Base-by-base conservation (phyloP, 73 alveolate genomes). In the Urostyla sp. region DNA sequence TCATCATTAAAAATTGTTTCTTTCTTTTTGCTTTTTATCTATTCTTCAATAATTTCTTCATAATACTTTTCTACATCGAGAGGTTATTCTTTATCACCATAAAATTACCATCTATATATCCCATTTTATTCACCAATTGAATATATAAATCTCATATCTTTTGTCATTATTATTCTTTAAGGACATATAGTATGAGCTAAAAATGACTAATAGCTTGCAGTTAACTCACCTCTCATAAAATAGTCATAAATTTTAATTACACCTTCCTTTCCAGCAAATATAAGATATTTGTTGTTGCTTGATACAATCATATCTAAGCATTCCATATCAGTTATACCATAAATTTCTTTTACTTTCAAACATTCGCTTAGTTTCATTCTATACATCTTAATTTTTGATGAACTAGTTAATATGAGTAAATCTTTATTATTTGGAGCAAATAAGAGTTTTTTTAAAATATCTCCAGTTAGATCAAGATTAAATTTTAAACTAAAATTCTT, bases 201-300 rank as follows among this genome's bases (percentile, higher is more conserved):
- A 44, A 86, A 86, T 0, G 87, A 84, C 59, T 90, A 72, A 23
- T 51, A 66, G 18, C 84, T 54, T 20, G 92, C 87, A 15, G 50
- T 37, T 10, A 59, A 72, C 20, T 76, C 76, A 13, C 88, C 89
- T 30, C 90, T 52, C 91, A 86, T 85, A 59, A 84, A 89, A 57
- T 84, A 89, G 43, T 90, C 96, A 51, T 53, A 90, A 0, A 90
- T 80, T 57, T 81, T 90, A 31, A 90, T 77, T 8, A 66, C 30
- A 23, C 90, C 89, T n/a, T 90, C 96, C 38, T 76, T 67, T 0
- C 96, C 90, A 21, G 85, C 51, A 26, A 80, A 56, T 0, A 75
- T 56, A 1, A 90, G 34, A 49, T 63, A 90, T 49, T 81, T 67
- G 55, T 75, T 74, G 59, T 90, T 78, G 6, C 49, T 72, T 16